Base-by-base conservation (phyloP, 116 monocot species). In the Papilionanthe hybrid region DNA sequence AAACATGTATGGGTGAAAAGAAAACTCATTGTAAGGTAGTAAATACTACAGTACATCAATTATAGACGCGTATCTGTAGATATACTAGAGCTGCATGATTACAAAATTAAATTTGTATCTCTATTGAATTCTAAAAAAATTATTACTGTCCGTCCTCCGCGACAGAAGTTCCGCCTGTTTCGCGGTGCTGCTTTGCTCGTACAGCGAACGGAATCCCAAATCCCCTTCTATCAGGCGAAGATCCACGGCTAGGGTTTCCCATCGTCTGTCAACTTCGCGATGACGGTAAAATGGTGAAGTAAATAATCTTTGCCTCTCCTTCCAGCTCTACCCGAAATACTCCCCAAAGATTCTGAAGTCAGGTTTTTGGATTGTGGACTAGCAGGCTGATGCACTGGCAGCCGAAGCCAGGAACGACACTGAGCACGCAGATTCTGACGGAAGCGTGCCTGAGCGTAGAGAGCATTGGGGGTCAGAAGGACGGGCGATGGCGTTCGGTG, bases 341-440 rank as follows among this genome's bases (percentile, higher is more conserved):
- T 44, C 53, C 15, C 13, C 53, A 53, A 53, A 53, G 13, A 9
- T 73, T 43, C 32, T 37, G 23, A 30, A 13, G 32, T 29, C 44
- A n/a, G 20, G 20, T 9, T 29, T 43, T 18, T 44, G 10, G 73
- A 44, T 55, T 55, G 15, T 13, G 68, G 68, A 12, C 19, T 67
- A 1, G 50, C 88, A 98, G 98, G 98, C 60, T 98, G 42, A 81
- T 98, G 88, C 93, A 92, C 82, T 98, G 92, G 93, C 98, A 98
- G 73, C 98, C 94, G 27, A 91, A 91, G 66, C 86, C 85, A 3
- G 98, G 98, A 56, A 71, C 95, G 71, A 86, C 91, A 7, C 84
- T 94, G 42, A 98, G 78, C 88, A 94, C 82, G 85, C 98, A 94
- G 84, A 91, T 94, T 58, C 86, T 98, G 18, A 42, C 83, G 75